A percentile compares a stretch with the other conserved stretches of the same genome.
These are phyloP conservation scores for Isabelozyma rhagii DNA, from an alignment of 805 yeast species.

Conservation along the genomic window DNA sequence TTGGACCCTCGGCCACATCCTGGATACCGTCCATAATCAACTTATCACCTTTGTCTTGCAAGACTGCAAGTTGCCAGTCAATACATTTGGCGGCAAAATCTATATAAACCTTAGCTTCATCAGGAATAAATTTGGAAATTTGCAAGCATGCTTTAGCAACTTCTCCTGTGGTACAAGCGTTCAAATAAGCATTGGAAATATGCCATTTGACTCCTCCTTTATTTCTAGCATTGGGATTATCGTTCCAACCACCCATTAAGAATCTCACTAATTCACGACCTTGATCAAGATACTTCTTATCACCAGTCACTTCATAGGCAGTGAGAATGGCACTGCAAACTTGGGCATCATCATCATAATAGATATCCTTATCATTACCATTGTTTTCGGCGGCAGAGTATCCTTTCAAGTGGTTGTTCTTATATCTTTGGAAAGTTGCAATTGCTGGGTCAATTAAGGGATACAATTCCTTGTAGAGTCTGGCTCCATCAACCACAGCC, in stretches of 20 bases:
- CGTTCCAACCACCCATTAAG: conserved; percentile 63
- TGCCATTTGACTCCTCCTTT: conserved; percentile 73
- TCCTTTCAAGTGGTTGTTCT: conserved; percentile 49
- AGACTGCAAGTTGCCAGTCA: conserved; percentile 51
- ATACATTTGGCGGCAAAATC: conserved; percentile 59
- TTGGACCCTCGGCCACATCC: conserved; percentile 38
- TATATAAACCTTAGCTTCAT: conserved; percentile 44
- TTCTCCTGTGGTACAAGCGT: conserved; percentile 68
- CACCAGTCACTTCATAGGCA: conserved; percentile 66
- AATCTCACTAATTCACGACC: conserved; percentile 59
- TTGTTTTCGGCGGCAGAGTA: conserved; percentile 64
- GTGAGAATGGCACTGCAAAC: conserved; percentile 61
- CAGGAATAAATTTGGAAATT: conserved; percentile 50
- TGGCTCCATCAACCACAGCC: conserved; percentile 64
- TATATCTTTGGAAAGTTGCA: conserved; percentile 47
- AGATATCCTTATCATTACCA: conserved; percentile 59
- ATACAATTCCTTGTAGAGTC: conserved; percentile 46
- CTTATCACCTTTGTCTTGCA: conserved; percentile 53
- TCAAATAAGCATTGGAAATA: conserved; percentile 53
- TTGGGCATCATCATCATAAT: conserved; percentile 76
- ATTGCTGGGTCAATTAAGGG: conserved; percentile 55
- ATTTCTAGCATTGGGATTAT: conserved; percentile 35
- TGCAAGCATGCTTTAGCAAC: conserved; percentile 61
- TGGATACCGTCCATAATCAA: conserved; percentile 62
- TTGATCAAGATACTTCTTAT: conserved; percentile 48